Evolutionary conservation across 2,329 filamentous ascomycete genomes (phyloP), one percentile per base, ranked within the genome.

Genomic region (Beauveria sp.): DNA sequence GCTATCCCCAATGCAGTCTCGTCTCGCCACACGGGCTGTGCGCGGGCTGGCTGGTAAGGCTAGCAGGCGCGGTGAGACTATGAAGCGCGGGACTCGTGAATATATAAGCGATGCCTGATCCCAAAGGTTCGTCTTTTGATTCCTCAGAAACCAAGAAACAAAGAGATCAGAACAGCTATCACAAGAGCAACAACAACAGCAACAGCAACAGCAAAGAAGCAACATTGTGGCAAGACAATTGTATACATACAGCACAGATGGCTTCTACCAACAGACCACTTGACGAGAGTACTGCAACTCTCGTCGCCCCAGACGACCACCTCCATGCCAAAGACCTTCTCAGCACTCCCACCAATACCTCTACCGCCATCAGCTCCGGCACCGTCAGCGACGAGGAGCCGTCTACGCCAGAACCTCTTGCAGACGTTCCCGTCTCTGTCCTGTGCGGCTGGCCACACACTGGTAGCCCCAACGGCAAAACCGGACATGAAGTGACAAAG

Each of bases 311-410:
- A n/a, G 54, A 57, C n/a, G 54, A 57, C 7, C 28, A 57, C 14
- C 28, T 47, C 7, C 8, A 49, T 28, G 14, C 30, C 20, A 57
- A 57, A 20, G 43, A 57, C 20, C 20, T 57, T 8, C n/a, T 8
- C n/a, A 47, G 2, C 43, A 49, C 43, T 9, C 43, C 54, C 6
- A 20, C 46, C 34, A 51, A 43, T 24, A 14, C 34, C 16, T 58
- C 56, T 8, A 28, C 45, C 4, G 56, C 22, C 22, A 22, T 47
- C n/a, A 57, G 54, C 54, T 57, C 56, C 20, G 56, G 56, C 34
- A 58, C 56, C 34, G 46, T 38, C 34, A 58, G 56, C 56, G 14
- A 22, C 22, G 56, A 42, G 3, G 56, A 58, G 46, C 56, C 56
- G 1, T 58, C 56, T 18, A 58, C 56, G 5, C 56, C 56, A 1